phyloP scores from a whole-genome alignment of 441 rosid species.

The Jatropha multifida region DNA sequence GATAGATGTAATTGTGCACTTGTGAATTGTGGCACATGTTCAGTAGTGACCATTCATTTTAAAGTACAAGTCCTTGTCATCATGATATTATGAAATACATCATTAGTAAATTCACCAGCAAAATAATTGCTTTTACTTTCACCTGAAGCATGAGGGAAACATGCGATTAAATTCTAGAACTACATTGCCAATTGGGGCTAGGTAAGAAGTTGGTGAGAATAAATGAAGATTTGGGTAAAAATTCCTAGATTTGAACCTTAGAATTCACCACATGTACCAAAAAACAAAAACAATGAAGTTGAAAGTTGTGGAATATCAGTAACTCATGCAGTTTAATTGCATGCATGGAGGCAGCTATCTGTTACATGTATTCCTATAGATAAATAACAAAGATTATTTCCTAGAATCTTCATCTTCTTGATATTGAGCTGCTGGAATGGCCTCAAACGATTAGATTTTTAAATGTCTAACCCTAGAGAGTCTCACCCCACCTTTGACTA shows the following conservation, averaged over 20 bases:
- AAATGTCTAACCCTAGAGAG: neutral
- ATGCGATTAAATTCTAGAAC: neutral
- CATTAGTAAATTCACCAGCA: neutral
- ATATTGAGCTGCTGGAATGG: neutral
- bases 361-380: neutral
- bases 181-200: neutral
- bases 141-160: neutral
- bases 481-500: neutral
- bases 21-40: neutral
- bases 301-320: neutral
- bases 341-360: neutral
- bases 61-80: neutral
- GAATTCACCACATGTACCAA: neutral
- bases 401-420: neutral
- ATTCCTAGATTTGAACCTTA: neutral
- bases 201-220: neutral
- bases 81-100: conserved; percentile 2
- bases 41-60: neutral
- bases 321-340: neutral
- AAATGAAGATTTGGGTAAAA: neutral
- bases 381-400: neutral
- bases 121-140: neutral
- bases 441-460: neutral
- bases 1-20: neutral
- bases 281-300: neutral